Evolutionary conservation across 179 eudicot genomes (phyloP).

Genomic region (Spinacia oleracea): DNA sequence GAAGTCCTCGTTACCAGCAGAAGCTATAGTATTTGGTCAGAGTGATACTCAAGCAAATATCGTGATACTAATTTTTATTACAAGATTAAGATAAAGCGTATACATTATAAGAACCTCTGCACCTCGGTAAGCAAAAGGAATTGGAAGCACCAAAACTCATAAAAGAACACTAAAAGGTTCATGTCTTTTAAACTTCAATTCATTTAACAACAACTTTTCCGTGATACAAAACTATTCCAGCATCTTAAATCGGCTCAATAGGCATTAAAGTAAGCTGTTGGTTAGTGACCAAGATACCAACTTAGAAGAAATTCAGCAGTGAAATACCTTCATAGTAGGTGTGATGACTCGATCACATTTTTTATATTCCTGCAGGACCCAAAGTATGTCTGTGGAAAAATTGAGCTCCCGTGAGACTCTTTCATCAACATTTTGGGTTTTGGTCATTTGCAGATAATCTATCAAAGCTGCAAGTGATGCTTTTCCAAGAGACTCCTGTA

Average conservation of each 20-base stretch:
- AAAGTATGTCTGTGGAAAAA: slow-evolving; percentile 66
- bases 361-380: slow-evolving; percentile 83
- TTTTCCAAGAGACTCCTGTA: slow-evolving; percentile 85
- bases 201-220: neutral
- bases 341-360: slow-evolving; percentile 79
- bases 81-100: neutral
- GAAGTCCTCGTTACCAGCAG: neutral
- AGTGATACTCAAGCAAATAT: neutral
- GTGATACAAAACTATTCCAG: neutral
- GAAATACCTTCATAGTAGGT: slow-evolving; percentile 83
- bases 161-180: neutral
- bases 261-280: neutral
- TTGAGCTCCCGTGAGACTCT: slow-evolving; percentile 48
- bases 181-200: neutral
- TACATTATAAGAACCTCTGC: neutral
- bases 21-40: too few relatives aligned
- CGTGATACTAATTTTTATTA: neutral
- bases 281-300: neutral
- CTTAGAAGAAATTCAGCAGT: neutral
- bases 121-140: neutral
- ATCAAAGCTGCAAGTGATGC: slow-evolving; percentile 79
- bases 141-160: neutral
- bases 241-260: neutral
- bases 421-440: slow-evolving; percentile 30
- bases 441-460: slow-evolving; percentile 59